Base-by-base conservation (phyloP, 2,329 filamentous ascomycete species). In the Cytospora mali region DNA sequence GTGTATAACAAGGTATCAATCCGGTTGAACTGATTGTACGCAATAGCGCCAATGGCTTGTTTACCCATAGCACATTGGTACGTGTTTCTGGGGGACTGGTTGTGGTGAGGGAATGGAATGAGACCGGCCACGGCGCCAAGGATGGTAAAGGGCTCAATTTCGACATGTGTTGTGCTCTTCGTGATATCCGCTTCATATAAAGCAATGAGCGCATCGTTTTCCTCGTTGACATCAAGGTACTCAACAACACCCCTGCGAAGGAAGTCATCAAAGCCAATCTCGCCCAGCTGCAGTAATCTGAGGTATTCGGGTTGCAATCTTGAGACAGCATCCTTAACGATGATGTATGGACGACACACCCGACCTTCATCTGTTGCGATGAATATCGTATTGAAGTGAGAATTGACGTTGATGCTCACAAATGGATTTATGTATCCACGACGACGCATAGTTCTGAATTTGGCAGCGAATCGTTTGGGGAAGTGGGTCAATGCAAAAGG, bases 61-160 rank as follows among this genome's bases (percentile, higher is more conserved):
- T 99, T 99, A 85, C 95, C 95, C 95, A 99, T 99, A 78, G 95
- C 95, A 79, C 94, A 97, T 82, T 98, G 94, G 73, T 99, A 99
- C 0, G 95, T 99, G 74, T 99, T 99, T 83, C 95, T 86, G 11
- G 95, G 95, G 18, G 96, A 99, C 75, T 99, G 95, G 76, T 99
- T 99, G 81, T 99, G 95, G 75, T 99, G 95, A 10, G 95, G 95
- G 72, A 98, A 99, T 5, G 95, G 95, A 74, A 99, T 99, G 42
- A 99, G 82, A 50, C 95, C 95, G 46, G 95, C 95, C 28, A 99
- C 95, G 53, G 95, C 95, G 28, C 95, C 95, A 16, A 99, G 84
- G 55, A 99, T 89, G 1, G 95, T 99, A 73, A 99, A 99, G 0
- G 96, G 96, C 74, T 99, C 95, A 66, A 99, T 98, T 76, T 99